These are phyloP conservation scores for Wickerhamomyces queroliae DNA, from an alignment of 805 yeast genomes.

Conservation along the genomic window DNA sequence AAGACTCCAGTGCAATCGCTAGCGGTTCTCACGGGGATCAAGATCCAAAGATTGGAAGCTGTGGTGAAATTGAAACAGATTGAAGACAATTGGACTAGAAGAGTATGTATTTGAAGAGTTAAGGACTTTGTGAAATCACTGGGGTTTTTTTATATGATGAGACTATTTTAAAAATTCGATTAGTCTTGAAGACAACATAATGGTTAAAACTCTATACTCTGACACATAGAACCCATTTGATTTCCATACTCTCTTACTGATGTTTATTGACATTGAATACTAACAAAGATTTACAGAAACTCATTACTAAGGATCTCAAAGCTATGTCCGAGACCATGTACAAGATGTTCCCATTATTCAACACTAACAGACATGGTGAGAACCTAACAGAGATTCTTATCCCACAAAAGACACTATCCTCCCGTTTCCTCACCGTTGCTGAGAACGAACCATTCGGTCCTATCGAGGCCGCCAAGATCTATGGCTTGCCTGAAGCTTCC, in stretches of 20 bases:
- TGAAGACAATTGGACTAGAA: conserved; percentile 54
- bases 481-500: conserved; percentile 84
- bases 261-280: conserved; percentile 12
- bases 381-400: conserved; percentile 92
- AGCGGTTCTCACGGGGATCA: conserved; percentile 73
- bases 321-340: conserved; percentile 59
- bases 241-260: background rate
- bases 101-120: conserved; percentile 61
- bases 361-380: conserved; percentile 45
- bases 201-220: conserved; percentile 43
- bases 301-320: conserved; percentile 48
- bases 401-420: conserved; percentile 74
- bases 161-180: conserved; percentile 44
- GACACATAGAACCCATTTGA: conserved; percentile 5
- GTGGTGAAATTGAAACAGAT: conserved; percentile 60
- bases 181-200: conserved; percentile 70
- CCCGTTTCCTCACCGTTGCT: conserved; percentile 82
- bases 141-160: conserved; percentile 33
- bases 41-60: conserved; percentile 88
- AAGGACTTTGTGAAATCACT: background rate
- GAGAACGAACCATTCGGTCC: conserved; percentile 97
- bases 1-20: conserved; percentile 62
- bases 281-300: conserved; percentile 36
- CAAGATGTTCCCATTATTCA: conserved; percentile 75
- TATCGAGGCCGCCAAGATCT: conserved; percentile 83